phyloP scores from a whole-genome alignment of 192 early-diverging fungal genomes.

The Diversispora epigaea region DNA sequence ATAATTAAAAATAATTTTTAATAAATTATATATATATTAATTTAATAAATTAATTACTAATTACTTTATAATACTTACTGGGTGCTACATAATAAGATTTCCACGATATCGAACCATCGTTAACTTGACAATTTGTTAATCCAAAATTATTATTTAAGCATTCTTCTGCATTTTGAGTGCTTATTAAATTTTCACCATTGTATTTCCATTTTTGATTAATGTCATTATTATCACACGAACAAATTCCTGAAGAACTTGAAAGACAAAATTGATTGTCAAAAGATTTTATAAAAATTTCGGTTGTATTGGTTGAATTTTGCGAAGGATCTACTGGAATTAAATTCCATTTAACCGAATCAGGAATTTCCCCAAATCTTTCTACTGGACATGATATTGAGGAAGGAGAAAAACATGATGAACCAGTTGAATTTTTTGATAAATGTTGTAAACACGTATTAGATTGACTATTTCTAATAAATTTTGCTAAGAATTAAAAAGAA shows the following conservation, averaged over 20 bases:
- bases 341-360: constrained; percentile 16
- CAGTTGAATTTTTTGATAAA: neutral
- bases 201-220: constrained; percentile 17
- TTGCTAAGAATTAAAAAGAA: no score
- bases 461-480: constrained; percentile 1
- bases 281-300: constrained; percentile 4
- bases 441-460: constrained; percentile 5
- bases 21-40: neutral
- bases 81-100: constrained; percentile 18
- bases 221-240: constrained; percentile 18
- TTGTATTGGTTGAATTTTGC: neutral
- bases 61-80: constrained; percentile 2
- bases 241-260: neutral
- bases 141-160: constrained; percentile 9
- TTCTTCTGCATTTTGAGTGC: neutral
- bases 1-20: neutral
- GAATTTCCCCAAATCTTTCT: neutral
- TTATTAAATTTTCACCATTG: neutral
- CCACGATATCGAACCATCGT: neutral
- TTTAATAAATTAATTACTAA: neutral
- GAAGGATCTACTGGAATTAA: constrained; percentile 5
- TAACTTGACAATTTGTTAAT: constrained; percentile 7
- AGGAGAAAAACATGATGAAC: neutral
- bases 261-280: constrained; percentile 24
- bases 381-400: constrained; percentile 9